Evolutionary conservation across 78 protist genomes (phyloP).

Genomic region (Dictyostelium intermedium): DNA sequence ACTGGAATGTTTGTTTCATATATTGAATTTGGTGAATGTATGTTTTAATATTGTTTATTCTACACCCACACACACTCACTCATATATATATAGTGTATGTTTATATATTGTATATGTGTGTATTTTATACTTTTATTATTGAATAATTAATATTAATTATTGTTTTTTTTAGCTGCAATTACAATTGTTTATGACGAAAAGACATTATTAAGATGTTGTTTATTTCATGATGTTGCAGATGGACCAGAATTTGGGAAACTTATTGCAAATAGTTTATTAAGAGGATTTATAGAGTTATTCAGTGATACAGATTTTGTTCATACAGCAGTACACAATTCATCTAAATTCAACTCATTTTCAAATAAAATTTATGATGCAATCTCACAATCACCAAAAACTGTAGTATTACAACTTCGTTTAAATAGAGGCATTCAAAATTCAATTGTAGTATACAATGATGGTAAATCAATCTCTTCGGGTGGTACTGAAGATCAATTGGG

Average conservation of each 20-base stretch:
- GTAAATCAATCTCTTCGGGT: slow-evolving; percentile 50
- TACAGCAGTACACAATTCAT: slow-evolving; percentile 39
- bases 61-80: too few relatives aligned
- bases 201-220: slow-evolving; percentile 58
- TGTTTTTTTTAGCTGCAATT: slow-evolving; percentile 16
- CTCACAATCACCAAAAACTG: slow-evolving; percentile 53
- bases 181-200: slow-evolving; percentile 78
- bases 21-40: slow-evolving; percentile 71
- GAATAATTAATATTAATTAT: too few relatives aligned
- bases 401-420: slow-evolving; percentile 18
- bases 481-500: slow-evolving; percentile 72
- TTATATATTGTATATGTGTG: too few relatives aligned
- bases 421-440: slow-evolving; percentile 75
- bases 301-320: slow-evolving; percentile 62
- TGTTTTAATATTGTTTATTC: neutral
- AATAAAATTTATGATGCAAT: slow-evolving; percentile 70
- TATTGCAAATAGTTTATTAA: slow-evolving; percentile 51
- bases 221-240: slow-evolving; percentile 71
- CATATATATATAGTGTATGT: too few relatives aligned
- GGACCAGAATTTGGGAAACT: slow-evolving; percentile 71
- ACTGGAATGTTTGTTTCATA: slow-evolving; percentile 78
- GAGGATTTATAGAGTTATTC: slow-evolving; percentile 61
- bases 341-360: slow-evolving; percentile 49
- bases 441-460: slow-evolving; percentile 58
- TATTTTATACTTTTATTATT: too few relatives aligned